phyloP scores from a whole-genome alignment of 331 rosid species.

The Prunus yedoensis region DNA sequence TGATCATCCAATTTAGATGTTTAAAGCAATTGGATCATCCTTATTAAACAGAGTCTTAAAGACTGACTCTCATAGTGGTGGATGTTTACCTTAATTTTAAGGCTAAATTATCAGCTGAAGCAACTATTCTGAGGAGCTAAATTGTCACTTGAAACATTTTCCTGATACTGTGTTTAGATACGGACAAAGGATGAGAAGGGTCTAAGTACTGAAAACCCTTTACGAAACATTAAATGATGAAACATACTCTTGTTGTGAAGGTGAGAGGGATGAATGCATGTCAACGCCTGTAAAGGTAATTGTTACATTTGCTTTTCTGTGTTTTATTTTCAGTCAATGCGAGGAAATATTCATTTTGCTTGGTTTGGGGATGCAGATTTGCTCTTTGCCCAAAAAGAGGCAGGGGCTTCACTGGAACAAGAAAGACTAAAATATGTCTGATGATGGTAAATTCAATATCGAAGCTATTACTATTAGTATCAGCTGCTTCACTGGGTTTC shows the following conservation, averaged over 20 bases:
- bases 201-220: constrained; percentile 25
- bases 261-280: constrained; percentile 34
- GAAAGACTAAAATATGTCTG: constrained; percentile 23
- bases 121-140: no score
- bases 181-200: constrained; percentile 22
- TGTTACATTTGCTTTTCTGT: constrained; percentile 12
- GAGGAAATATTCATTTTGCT: constrained; percentile 32
- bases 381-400: constrained; percentile 29
- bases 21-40: constrained; percentile 3
- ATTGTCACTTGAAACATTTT: background rate
- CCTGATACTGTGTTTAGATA: constrained; percentile 9
- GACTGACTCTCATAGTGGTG: constrained; percentile 24
- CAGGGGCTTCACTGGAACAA: constrained; percentile 26
- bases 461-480: constrained; percentile 8
- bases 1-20: constrained; percentile 21
- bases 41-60: background rate
- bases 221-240: constrained; percentile 20
- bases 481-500: constrained; percentile 24
- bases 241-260: constrained; percentile 24
- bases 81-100: constrained; percentile 19
- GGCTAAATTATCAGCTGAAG: constrained; percentile 2
- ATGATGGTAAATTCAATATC: constrained; percentile 21
- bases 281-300: constrained; percentile 45
- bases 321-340: constrained; percentile 11
- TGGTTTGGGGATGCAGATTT: constrained; percentile 46